Evolutionary conservation across 225 moss, liverwort and hornwort genomes (phyloP).

Genomic region (Lunularia cruciata): DNA sequence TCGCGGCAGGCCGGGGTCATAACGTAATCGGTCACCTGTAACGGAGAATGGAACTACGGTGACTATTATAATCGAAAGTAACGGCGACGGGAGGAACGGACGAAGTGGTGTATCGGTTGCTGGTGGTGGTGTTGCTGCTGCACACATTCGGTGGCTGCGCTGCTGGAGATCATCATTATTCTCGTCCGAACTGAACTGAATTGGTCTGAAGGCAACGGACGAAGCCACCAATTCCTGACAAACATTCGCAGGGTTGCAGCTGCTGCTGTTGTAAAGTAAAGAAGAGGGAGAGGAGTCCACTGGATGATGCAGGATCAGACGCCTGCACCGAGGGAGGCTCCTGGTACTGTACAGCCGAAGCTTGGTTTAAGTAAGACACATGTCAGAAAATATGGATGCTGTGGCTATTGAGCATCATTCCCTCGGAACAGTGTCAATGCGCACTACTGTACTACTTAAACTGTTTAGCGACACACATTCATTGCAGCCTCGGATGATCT

Average conservation of each 20-base stretch:
- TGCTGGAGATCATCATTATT: background rate
- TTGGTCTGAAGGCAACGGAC: background rate
- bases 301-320: background rate
- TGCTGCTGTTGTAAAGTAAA: background rate
- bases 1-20: no score
- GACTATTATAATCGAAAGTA: no score
- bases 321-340: background rate
- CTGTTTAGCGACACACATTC: constrained; percentile 9
- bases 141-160: background rate
- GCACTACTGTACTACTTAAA: constrained; percentile 9
- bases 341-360: background rate
- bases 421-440: background rate
- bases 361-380: background rate
- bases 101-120: no score
- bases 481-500: background rate
- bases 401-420: constrained; percentile 6
- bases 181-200: background rate
- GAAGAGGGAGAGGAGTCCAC: background rate
- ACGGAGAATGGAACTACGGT: no score
- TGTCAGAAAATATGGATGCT: background rate
- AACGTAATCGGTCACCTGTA: no score
- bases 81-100: no score
- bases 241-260: background rate
- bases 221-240: background rate
- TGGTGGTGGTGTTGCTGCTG: no score